These are phyloP conservation scores for Zalerion maritima DNA, from an alignment of 495 filamentous ascomycete genomes.

Conservation along the genomic window DNA sequence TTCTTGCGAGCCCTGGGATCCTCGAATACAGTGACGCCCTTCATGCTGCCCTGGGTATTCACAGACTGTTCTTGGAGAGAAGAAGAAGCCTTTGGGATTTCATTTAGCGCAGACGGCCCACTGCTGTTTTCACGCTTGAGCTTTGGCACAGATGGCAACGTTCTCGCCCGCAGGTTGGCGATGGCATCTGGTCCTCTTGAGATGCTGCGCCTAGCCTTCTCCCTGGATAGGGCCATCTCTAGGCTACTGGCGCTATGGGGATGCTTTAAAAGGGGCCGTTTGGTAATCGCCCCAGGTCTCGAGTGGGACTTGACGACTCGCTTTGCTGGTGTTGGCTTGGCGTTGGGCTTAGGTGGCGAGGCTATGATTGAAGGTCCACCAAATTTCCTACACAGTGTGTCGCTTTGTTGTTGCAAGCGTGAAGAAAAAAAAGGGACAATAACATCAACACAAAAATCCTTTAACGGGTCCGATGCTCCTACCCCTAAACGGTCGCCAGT, in stretches of 20 bases:
- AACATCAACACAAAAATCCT: constrained; percentile 81
- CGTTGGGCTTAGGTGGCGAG: constrained; percentile 44
- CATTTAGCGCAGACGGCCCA: constrained; percentile 37
- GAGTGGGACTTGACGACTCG: constrained; percentile 8
- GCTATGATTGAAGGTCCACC: constrained; percentile 55
- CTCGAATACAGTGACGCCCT: constrained; percentile 12
- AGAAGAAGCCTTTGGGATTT: constrained; percentile 29
- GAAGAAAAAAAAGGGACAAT: constrained; percentile 85
- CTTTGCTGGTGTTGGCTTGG: constrained; percentile 25
- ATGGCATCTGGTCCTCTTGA: constrained; percentile 36
- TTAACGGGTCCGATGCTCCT: constrained; percentile 23
- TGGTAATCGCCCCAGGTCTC: constrained; percentile 41
- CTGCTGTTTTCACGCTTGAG: constrained; percentile 52
- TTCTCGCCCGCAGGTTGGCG: constrained; percentile 56
- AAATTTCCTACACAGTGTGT: constrained; percentile 69
- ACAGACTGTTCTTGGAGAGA: constrained; percentile 22
- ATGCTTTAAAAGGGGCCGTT: constrained; percentile 35
- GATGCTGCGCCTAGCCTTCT: constrained; percentile 37
- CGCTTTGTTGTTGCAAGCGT: constrained; percentile 67
- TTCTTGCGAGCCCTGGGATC: constrained; percentile 60
- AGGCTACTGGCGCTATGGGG: constrained; percentile 47
- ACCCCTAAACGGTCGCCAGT: too few relatives aligned
- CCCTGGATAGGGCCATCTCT: constrained; percentile 59
- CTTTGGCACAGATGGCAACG: constrained; percentile 38
- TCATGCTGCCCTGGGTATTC: constrained; percentile 11